phyloP scores from a whole-genome alignment of 2,329 filamentous ascomycete genomes.

The Exophiala dermatitidis region DNA sequence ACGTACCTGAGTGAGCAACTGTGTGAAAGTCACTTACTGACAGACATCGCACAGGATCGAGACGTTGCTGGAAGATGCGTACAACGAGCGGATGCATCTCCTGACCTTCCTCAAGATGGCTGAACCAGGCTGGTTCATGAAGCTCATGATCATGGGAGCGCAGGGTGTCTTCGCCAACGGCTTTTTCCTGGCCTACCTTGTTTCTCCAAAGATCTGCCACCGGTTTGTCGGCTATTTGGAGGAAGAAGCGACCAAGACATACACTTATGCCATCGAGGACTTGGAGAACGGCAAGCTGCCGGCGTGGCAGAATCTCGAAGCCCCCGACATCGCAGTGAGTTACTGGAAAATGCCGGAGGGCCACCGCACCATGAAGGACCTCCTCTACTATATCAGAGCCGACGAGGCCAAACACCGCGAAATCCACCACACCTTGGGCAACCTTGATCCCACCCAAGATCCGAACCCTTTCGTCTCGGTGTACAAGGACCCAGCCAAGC shows the following conservation, averaged over 20 bases:
- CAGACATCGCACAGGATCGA: constrained; percentile 59
- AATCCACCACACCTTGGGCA: constrained; percentile 90
- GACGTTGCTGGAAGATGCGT: constrained; percentile 79
- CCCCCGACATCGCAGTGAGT: constrained; percentile 79
- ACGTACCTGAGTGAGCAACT: constrained; percentile 17
- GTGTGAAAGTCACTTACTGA: neutral
- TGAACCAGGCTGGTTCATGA: constrained; percentile 82
- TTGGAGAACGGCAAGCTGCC: constrained; percentile 78
- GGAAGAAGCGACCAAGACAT: constrained; percentile 93
- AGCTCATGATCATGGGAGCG: constrained; percentile 79
- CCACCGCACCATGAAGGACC: constrained; percentile 71
- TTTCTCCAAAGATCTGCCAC: constrained; percentile 81
- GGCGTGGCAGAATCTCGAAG: constrained; percentile 68
- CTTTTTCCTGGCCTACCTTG: constrained; percentile 80
- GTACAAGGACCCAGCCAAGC: constrained; percentile 62
- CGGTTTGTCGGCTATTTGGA: constrained; percentile 96
- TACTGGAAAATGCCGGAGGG: constrained; percentile 95
- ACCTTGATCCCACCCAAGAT: constrained; percentile 75
- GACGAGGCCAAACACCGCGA: constrained; percentile 86
- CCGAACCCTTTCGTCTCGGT: constrained; percentile 86
- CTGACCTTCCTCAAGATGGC: constrained; percentile 89
- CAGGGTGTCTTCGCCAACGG: constrained; percentile 97
- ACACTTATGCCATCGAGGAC: constrained; percentile 80
- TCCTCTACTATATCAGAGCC: constrained; percentile 82
- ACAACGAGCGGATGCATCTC: constrained; percentile 90